Evolutionary conservation across 768 basidiomycete species (phyloP).

Genomic region (Albatrellus ellisii): DNA sequence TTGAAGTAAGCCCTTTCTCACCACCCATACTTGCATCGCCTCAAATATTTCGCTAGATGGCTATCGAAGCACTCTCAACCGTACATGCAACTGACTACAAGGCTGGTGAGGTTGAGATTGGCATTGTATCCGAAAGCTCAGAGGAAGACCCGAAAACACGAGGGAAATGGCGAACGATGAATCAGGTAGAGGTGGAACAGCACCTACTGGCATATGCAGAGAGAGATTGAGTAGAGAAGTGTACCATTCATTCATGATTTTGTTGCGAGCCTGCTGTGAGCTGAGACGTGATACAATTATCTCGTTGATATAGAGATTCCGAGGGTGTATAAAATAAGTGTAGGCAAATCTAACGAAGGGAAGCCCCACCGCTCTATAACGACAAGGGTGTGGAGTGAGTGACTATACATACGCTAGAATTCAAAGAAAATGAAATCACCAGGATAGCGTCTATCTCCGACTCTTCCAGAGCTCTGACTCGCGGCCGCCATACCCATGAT

Average conservation of each 20-base stretch:
- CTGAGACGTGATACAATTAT: background rate
- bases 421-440: conserved; percentile 26
- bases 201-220: conserved; percentile 80
- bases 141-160: conserved; percentile 62
- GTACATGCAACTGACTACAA: conserved; percentile 97
- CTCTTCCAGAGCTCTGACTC: conserved; percentile 34
- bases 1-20: conserved; percentile 52
- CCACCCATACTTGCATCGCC: background rate
- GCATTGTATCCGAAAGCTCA: conserved; percentile 67
- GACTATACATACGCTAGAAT: background rate
- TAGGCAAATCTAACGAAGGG: conserved; percentile 19
- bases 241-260: background rate
- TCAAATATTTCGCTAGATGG: conserved; percentile 43
- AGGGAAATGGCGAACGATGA: conserved; percentile 73
- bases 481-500: conserved; percentile 39
- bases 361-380: conserved; percentile 56
- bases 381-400: conserved; percentile 1
- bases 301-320: background rate
- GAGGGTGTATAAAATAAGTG: background rate
- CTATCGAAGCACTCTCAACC: conserved; percentile 87
- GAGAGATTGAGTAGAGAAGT: conserved; percentile 47
- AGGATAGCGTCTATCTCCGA: conserved; percentile 53
- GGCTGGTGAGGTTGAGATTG: conserved; percentile 90
- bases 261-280: background rate
- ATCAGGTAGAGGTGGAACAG: conserved; percentile 62